phyloP scores from a whole-genome alignment of 148 eudicot species.

The Chenopodium formosanum region DNA sequence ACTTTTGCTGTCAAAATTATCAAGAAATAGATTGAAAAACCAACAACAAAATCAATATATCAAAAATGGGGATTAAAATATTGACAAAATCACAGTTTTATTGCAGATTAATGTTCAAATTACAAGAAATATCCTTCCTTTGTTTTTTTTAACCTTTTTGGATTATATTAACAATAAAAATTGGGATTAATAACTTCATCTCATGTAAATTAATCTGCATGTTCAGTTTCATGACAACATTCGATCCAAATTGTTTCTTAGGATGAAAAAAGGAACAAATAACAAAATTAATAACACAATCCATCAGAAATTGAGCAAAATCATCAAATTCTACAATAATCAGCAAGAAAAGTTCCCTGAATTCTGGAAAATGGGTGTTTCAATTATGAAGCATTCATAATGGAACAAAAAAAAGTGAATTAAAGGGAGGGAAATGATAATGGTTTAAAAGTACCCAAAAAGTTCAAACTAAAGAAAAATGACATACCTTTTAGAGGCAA shows the following conservation, averaged over 20 bases:
- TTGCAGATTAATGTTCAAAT: background rate
- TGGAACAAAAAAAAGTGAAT: background rate
- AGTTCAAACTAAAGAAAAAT: constrained; percentile 11
- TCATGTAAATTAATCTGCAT: background rate
- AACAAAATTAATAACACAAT: background rate
- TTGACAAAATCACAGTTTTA: background rate
- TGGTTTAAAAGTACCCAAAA: constrained; percentile 24
- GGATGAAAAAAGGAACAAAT: background rate
- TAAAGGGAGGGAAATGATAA: background rate
- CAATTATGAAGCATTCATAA: background rate
- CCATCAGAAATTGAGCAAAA: constrained; percentile 2
- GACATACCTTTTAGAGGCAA: constrained; percentile 69
- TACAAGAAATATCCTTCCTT: background rate
- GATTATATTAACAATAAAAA: too few species aligned
- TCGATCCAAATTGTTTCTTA: background rate
- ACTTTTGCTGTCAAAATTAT: background rate
- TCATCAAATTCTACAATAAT: background rate
- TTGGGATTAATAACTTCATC: background rate
- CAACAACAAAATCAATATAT: background rate
- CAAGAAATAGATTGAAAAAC: background rate
- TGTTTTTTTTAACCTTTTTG: background rate
- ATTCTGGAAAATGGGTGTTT: background rate
- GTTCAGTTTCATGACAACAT: background rate
- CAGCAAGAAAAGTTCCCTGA: background rate
- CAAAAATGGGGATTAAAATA: too few species aligned